Evolutionary conservation across 2,329 filamentous ascomycete species (phyloP).

Genomic region (Neoscytalidium dimidiatum): DNA sequence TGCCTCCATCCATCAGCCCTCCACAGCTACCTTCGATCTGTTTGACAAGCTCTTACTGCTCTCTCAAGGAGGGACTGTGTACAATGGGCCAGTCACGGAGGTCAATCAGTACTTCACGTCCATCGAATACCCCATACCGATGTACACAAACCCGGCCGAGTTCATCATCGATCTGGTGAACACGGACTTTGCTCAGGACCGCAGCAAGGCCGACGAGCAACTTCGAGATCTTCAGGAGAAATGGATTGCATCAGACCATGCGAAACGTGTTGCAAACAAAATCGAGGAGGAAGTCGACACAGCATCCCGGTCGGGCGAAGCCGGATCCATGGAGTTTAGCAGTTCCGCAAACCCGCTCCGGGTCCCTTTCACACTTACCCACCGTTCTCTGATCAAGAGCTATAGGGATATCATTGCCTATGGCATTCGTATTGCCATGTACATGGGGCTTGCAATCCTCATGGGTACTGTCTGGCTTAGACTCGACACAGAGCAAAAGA

Average conservation of each 20-base stretch:
- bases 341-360: constrained; percentile 47
- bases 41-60: constrained; percentile 80
- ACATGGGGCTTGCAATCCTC: constrained; percentile 76
- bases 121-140: constrained; percentile 64
- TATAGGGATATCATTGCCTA: constrained; percentile 84
- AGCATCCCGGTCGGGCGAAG: not conserved
- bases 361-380: constrained; percentile 67
- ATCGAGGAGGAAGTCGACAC: constrained; percentile 32
- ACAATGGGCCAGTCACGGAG: constrained; percentile 65
- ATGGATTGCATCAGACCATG: constrained; percentile 56
- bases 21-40: constrained; percentile 73
- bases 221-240: constrained; percentile 56
- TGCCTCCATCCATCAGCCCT: constrained; percentile 84
- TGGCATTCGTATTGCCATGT: constrained; percentile 81
- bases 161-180: constrained; percentile 78
- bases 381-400: constrained; percentile 79
- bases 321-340: not conserved
- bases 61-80: constrained; percentile 69
- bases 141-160: constrained; percentile 77
- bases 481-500: constrained; percentile 65
- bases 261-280: constrained; percentile 27
- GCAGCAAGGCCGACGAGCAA: constrained; percentile 46
- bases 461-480: constrained; percentile 88
- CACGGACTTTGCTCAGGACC: constrained; percentile 61
- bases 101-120: constrained; percentile 65